These are phyloP conservation scores for Cercis canadensis DNA, from an alignment of 306 rosid species.

Conservation along the genomic window DNA sequence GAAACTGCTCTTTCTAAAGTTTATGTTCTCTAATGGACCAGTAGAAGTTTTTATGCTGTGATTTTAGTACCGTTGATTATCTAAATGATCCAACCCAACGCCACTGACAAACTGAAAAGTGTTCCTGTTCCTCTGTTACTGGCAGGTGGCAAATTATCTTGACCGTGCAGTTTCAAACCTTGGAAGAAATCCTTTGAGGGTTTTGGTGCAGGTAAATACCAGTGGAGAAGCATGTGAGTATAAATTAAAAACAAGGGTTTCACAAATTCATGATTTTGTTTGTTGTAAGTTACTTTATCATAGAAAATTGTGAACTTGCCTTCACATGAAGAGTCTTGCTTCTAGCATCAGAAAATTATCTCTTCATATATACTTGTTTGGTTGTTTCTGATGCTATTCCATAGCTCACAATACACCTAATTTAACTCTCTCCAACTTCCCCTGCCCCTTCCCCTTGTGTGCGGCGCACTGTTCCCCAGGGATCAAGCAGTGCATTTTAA, in stretches of 20 bases:
- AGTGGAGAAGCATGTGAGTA: constrained; percentile 92
- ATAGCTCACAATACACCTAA: neutral
- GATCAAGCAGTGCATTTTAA: too few relatives aligned
- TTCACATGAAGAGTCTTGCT: neutral
- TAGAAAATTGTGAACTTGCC: constrained; percentile 10
- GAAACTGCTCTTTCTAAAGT: neutral
- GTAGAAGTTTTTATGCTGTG: constrained; percentile 14
- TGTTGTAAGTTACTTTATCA: constrained; percentile 18
- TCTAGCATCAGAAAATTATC: constrained; percentile 12
- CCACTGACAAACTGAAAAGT: constrained; percentile 21
- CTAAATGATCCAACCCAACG: constrained; percentile 11
- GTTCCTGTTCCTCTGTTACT: constrained; percentile 40
- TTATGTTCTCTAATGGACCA: neutral
- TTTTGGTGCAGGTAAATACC: constrained; percentile 89
- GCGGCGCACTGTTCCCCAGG: too few relatives aligned
- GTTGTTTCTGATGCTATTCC: constrained; percentile 4
- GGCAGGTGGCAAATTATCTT: constrained; percentile 82
- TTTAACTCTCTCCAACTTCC: neutral
- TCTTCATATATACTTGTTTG: too few relatives aligned
- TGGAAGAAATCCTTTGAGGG: constrained; percentile 73
- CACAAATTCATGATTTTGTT: constrained; percentile 6
- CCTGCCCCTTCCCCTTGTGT: too few relatives aligned
- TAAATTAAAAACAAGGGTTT: constrained; percentile 30
- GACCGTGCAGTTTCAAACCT: constrained; percentile 76
- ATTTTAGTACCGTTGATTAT: constrained; percentile 20